Percentiles rank a stretch among this genome's conserved stretches.
Evolutionary conservation across 1,284 basidiomycete species (phyloP).

Genomic region (Fistulinella cinereoalba): DNA sequence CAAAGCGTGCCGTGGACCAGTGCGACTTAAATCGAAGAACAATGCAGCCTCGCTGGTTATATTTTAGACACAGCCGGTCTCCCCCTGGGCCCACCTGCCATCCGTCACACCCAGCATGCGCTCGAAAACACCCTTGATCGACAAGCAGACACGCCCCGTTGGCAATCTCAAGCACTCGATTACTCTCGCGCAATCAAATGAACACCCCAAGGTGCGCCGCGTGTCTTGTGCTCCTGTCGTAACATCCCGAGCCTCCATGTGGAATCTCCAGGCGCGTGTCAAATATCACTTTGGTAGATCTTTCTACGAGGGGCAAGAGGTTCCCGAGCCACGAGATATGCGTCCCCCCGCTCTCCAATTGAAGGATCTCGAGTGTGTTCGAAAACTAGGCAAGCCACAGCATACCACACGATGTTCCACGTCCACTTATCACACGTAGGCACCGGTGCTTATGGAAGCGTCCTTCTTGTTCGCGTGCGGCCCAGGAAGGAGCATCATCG

Average conservation of each 20-base stretch:
- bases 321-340: constrained; percentile 11
- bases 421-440: constrained; percentile 28
- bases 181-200: no score
- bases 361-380: constrained; percentile 40
- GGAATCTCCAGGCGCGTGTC: constrained; percentile 12
- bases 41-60: constrained; percentile 10
- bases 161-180: no score
- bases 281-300: no score
- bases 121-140: constrained; percentile 2
- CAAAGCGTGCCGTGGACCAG: constrained; percentile 13
- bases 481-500: constrained; percentile 19
- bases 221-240: neutral
- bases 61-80: no score
- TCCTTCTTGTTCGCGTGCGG: constrained; percentile 40
- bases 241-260: neutral
- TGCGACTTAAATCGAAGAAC: constrained; percentile 17
- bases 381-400: constrained; percentile 36
- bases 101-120: constrained; percentile 14
- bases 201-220: constrained; percentile 4
- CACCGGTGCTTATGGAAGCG: constrained; percentile 39
- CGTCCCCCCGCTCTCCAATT: constrained; percentile 36
- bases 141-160: no score
- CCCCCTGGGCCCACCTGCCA: neutral
- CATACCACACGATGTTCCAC: neutral
- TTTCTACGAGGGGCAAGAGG: constrained; percentile 3